These are phyloP conservation scores for Pichia terricola DNA, from an alignment of 1,139 yeast species.

Conservation along the genomic window DNA sequence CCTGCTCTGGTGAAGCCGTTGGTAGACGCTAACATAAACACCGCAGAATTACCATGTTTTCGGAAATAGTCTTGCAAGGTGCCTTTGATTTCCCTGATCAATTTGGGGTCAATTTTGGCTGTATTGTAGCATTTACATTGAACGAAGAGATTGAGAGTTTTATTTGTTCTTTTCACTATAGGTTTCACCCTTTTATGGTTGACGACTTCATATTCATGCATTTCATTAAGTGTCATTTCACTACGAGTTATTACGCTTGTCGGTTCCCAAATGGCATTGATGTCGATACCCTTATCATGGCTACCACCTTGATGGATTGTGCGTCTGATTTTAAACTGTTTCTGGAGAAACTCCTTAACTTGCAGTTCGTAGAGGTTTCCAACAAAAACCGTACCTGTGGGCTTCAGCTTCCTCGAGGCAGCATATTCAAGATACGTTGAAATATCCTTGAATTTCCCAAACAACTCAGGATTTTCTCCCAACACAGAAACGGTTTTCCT, in stretches of 20 bases:
- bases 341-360: slow-evolving; percentile 37
- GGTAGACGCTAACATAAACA: slow-evolving; percentile 48
- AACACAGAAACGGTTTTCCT: neutral
- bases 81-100: slow-evolving; percentile 26
- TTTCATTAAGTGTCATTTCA: no score
- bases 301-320: slow-evolving; percentile 52
- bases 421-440: slow-evolving; percentile 27
- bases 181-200: slow-evolving; percentile 24
- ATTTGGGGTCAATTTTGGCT: slow-evolving; percentile 23
- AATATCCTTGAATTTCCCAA: slow-evolving; percentile 5
- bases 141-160: slow-evolving; percentile 18
- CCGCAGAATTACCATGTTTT: slow-evolving; percentile 41
- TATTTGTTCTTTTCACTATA: slow-evolving; percentile 13
- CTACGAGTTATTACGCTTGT: slow-evolving; percentile 14
- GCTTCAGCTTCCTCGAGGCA: slow-evolving; percentile 21
- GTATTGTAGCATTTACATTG: slow-evolving; percentile 23
- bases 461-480: neutral
- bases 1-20: slow-evolving; percentile 53
- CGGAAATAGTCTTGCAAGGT: slow-evolving; percentile 17
- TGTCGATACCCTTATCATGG: slow-evolving; percentile 65
- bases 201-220: slow-evolving; percentile 13
- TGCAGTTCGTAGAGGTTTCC: slow-evolving; percentile 67
- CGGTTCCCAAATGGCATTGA: slow-evolving; percentile 50
- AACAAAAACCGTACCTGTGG: slow-evolving; percentile 42
- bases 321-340: slow-evolving; percentile 31